Evolutionary conservation across 2,329 filamentous ascomycete genomes (phyloP).

Genomic region (Metarhizium album): DNA sequence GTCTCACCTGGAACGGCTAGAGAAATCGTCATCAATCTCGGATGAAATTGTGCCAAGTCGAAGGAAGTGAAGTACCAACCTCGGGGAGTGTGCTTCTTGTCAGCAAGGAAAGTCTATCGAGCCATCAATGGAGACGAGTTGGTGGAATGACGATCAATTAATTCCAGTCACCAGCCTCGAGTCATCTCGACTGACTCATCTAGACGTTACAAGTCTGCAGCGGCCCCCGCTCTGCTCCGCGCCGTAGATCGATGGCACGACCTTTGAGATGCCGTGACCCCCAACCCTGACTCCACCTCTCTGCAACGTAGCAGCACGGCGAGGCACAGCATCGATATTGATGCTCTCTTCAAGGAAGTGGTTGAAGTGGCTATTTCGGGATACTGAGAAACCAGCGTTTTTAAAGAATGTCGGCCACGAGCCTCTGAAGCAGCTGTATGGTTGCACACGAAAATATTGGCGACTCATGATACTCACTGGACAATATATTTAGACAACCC

Average conservation of each 20-base stretch:
- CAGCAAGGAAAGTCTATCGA: not conserved
- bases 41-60: not conserved
- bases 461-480: not conserved
- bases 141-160: not conserved
- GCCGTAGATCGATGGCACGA: slow-evolving; percentile 12
- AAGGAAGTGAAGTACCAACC: not conserved
- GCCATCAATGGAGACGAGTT: not conserved
- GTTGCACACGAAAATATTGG: not conserved
- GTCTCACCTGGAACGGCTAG: not conserved
- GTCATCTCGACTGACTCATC: not conserved
- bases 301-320: slow-evolving; percentile 5
- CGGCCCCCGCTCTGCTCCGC: slow-evolving; percentile 7
- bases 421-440: not conserved
- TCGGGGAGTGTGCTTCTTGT: not conserved
- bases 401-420: not conserved
- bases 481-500: not conserved
- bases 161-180: not conserved
- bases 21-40: not conserved
- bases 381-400: not conserved
- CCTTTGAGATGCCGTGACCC: slow-evolving; percentile 9
- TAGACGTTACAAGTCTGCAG: slow-evolving; percentile 6
- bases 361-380: slow-evolving; percentile 6
- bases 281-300: not conserved
- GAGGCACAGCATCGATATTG: slow-evolving; percentile 7
- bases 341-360: slow-evolving; percentile 7